A percentile compares a stretch with the other conserved stretches of the same genome.
Conservation (phyloP, 805 yeast genomes). For the Lachancea quebecensis region DNA sequence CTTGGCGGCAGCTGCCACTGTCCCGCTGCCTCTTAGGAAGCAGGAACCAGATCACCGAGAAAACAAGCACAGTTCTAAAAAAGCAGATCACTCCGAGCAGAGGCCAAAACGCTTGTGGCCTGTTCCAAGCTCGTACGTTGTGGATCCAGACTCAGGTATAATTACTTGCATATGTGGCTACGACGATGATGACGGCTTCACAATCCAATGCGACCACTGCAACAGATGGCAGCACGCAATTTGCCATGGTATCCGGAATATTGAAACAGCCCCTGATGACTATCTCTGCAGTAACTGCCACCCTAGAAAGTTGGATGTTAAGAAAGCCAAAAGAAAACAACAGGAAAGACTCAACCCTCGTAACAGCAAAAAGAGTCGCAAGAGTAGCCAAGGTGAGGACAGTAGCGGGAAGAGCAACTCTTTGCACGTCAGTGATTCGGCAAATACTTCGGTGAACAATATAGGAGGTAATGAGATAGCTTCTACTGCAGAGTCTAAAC, state of each 20-base stretch:
- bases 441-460: slow-evolving; percentile 1
- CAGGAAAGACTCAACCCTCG: slow-evolving; percentile 18
- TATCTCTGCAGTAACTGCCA: slow-evolving; percentile 77
- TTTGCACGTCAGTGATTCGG: neutral
- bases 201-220: slow-evolving; percentile 90
- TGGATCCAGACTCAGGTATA: slow-evolving; percentile 74
- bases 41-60: slow-evolving; percentile 8
- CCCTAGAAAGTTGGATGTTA: slow-evolving; percentile 40
- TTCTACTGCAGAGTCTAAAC: neutral
- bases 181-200: slow-evolving; percentile 87
- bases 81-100: slow-evolving; percentile 1
- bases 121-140: slow-evolving; percentile 44
- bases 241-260: slow-evolving; percentile 74
- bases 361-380: slow-evolving; percentile 11
- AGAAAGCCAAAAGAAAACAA: slow-evolving; percentile 39
- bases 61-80: neutral
- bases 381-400: slow-evolving; percentile 4
- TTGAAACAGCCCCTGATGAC: slow-evolving; percentile 73
- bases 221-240: slow-evolving; percentile 91
- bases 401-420: slow-evolving; percentile 2
- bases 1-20: slow-evolving; percentile 72
- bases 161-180: slow-evolving; percentile 87
- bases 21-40: slow-evolving; percentile 50
- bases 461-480: slow-evolving; percentile 1
- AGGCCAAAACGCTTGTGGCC: slow-evolving; percentile 15